Conservation (phyloP, 1,284 basidiomycete genomes). For the Sphaerobolus stellatus region DNA sequence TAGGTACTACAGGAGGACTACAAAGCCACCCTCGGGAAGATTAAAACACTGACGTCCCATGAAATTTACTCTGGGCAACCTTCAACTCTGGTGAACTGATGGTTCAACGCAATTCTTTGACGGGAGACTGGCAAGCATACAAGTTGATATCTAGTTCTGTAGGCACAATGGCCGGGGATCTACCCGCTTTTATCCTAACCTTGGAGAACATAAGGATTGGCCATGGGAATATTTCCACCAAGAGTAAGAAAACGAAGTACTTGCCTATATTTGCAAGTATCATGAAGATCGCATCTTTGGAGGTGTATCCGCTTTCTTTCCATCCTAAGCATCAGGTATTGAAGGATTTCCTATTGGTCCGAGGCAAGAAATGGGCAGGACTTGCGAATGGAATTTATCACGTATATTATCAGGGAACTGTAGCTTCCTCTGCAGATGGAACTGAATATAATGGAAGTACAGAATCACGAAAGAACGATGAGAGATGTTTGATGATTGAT, state of each 20-base stretch:
- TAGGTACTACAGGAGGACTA: constrained; percentile 51
- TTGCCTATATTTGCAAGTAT: constrained; percentile 47
- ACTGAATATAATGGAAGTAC: constrained; percentile 48
- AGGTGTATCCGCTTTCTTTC: constrained; percentile 51
- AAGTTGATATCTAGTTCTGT: constrained; percentile 38
- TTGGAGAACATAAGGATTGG: constrained; percentile 53
- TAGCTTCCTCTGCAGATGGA: constrained; percentile 28
- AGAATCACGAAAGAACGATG: constrained; percentile 3
- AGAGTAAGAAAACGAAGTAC: constrained; percentile 37
- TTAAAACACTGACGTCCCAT: constrained; percentile 47
- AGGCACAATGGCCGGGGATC: constrained; percentile 19
- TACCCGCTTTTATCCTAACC: constrained; percentile 40
- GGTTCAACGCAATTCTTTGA: constrained; percentile 50
- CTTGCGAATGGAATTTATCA: constrained; percentile 52
- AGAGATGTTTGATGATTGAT: constrained; percentile 6
- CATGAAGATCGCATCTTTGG: constrained; percentile 46
- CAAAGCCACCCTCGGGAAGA: constrained; percentile 41
- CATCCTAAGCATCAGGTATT: constrained; percentile 41
- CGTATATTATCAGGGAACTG: constrained; percentile 52
- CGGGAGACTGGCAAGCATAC: constrained; percentile 50
- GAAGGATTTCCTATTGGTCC: constrained; percentile 35
- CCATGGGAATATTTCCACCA: constrained; percentile 23
- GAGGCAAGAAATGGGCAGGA: constrained; percentile 53
- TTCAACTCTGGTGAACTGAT: constrained; percentile 50
- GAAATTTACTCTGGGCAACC: constrained; percentile 52